Evolutionary conservation across 2,329 filamentous ascomycete genomes (phyloP), one percentile per base, ranked within the genome.

Genomic region (Pseudogymnoascus pannorum): DNA sequence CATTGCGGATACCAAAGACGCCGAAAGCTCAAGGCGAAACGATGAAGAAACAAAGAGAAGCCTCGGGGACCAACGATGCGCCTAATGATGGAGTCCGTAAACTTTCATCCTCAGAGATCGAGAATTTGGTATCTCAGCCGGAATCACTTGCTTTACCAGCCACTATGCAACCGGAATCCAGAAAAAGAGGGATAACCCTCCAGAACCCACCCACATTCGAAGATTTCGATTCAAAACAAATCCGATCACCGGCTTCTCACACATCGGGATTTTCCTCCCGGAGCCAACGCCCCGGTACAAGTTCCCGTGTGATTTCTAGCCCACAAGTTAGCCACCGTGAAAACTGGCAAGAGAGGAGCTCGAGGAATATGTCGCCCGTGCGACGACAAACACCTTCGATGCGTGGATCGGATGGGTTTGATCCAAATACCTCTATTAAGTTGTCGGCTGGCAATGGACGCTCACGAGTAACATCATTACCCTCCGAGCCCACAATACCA

Each of bases 41-140:
- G 51, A 18, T 61, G 26, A 64, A 62, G 24, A 69, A 65, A 40
- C 63, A 63, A 22, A 63, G 67, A 33, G 69, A 68, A 14, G n/a
- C n/a, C 16, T 38, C 57, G 18, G 18, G 14, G 36, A 11, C 33
- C 14, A 58, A 58, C 31, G 57, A 58, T 58, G 33, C 4, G 48
- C 64, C 26, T 20, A 60, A 74, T 42, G 79, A 78, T 63, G 77
- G 74, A 57, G 72, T 84, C 54, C 77, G 81, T 60, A 79, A 81
- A 36, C 75, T 87, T 24, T 84, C 83, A 0, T 81, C 81, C 6
- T 79, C 77, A 36, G 81, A 85, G 67, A 84, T 87, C 69, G 79
- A 83, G 60, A 79, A 83, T 63, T 72, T 87, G 62, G 79, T 81
- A 12, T 79, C 77, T 26, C 77, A 80, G 1, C 82, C 82, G 5